phyloP scores from a whole-genome alignment of 2,329 filamentous ascomycete genomes.

The Didymella exigua region DNA sequence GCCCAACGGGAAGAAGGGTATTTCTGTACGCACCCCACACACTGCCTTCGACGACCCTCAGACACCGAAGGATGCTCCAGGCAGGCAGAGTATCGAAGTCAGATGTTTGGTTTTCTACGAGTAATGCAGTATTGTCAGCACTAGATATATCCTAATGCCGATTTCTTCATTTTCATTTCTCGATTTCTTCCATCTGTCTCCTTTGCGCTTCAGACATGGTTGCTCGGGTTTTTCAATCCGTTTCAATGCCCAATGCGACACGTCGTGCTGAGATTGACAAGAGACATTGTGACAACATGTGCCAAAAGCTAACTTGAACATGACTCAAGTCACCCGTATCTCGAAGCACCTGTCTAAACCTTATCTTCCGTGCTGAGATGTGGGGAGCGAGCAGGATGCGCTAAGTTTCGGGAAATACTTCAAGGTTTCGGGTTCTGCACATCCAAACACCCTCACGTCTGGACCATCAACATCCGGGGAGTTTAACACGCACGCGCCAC shows the following conservation, averaged over 20 bases:
- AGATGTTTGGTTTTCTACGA: conserved; percentile 68
- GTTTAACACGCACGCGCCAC: neutral
- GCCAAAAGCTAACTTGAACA: neutral
- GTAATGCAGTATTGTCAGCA: conserved; percentile 19
- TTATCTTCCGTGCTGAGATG: neutral
- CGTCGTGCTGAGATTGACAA: neutral
- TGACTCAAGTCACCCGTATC: neutral
- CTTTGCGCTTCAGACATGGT: neutral
- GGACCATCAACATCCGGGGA: conserved; percentile 2
- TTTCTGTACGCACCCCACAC: conserved; percentile 64
- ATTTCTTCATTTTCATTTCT: neutral
- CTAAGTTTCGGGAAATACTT: neutral
- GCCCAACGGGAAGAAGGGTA: conserved; percentile 47
- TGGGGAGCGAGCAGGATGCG: neutral
- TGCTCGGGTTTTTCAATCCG: too few species aligned
- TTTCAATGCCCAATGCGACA: neutral
- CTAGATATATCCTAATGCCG: neutral
- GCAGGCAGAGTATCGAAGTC: conserved; percentile 68
- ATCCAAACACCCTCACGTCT: conserved; percentile 10
- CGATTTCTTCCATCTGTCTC: neutral
- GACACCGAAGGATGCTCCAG: conserved; percentile 57
- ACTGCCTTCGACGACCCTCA: conserved; percentile 65
- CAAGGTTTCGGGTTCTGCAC: conserved; percentile 12
- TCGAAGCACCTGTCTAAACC: neutral
- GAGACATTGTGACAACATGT: neutral